These are phyloP conservation scores for Talaromyces marneffei DNA, from an alignment of 2,329 filamentous ascomycete genomes.

Conservation along the genomic window DNA sequence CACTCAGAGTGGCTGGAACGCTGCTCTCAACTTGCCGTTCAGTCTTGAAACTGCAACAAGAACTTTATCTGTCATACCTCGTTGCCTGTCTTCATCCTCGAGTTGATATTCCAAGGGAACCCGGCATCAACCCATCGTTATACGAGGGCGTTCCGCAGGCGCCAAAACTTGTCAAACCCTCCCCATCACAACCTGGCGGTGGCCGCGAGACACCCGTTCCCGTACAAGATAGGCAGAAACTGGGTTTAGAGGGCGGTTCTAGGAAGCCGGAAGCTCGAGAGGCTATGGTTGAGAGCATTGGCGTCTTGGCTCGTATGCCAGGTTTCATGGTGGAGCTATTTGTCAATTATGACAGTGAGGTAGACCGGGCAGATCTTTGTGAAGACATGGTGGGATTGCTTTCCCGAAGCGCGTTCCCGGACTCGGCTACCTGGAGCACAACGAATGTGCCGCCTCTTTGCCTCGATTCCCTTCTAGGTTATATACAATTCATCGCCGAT, in stretches of 20 bases:
- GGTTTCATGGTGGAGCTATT: slow-evolving; percentile 94
- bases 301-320: slow-evolving; percentile 84
- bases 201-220: slow-evolving; percentile 85
- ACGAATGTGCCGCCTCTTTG: slow-evolving; percentile 95
- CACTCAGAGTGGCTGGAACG: slow-evolving; percentile 84
- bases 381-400: slow-evolving; percentile 92
- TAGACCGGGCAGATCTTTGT: slow-evolving; percentile 83
- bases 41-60: slow-evolving; percentile 91
- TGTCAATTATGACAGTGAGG: slow-evolving; percentile 96
- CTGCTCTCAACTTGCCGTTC: slow-evolving; percentile 82
- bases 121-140: slow-evolving; percentile 81
- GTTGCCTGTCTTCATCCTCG: slow-evolving; percentile 88
- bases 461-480: slow-evolving; percentile 82
- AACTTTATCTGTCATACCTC: slow-evolving; percentile 89
- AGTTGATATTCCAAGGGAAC: slow-evolving; percentile 88
- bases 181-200: slow-evolving; percentile 67
- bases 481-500: slow-evolving; percentile 86
- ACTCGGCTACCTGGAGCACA: slow-evolving; percentile 97
- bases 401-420: slow-evolving; percentile 89
- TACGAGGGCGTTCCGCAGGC: slow-evolving; percentile 91
- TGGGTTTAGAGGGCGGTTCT: slow-evolving; percentile 85
- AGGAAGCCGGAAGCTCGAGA: slow-evolving; percentile 92
- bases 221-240: slow-evolving; percentile 83
- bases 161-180: slow-evolving; percentile 77
- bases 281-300: slow-evolving; percentile 96